Conservation (phyloP, 2,329 filamentous ascomycete genomes). For the Aciculosporium take region DNA sequence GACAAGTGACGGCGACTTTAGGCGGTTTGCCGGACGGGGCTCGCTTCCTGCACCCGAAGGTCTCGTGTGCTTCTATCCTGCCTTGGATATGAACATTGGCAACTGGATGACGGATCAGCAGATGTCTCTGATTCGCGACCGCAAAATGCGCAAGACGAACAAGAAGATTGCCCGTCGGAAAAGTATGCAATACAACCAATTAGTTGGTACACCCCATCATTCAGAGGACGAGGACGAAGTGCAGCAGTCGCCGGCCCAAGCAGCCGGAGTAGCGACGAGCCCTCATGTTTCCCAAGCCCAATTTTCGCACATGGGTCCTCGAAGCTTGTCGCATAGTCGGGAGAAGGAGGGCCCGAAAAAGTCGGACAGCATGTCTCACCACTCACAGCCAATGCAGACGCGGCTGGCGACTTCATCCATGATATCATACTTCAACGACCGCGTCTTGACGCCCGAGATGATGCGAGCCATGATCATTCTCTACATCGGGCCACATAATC, state of each 20-base stretch:
- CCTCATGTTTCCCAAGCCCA: constrained; percentile 27
- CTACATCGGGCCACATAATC: constrained; percentile 86
- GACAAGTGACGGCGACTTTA: constrained; percentile 35
- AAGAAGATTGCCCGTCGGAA: constrained; percentile 67
- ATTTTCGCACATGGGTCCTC: constrained; percentile 34
- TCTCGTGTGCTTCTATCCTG: constrained; percentile 75
- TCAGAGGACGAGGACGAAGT: constrained; percentile 57
- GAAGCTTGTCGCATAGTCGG: constrained; percentile 12
- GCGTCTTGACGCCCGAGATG: constrained; percentile 90
- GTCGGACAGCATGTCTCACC: constrained; percentile 29
- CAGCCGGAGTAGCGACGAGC: constrained; percentile 11
- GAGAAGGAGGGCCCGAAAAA: constrained; percentile 7
- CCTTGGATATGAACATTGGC: constrained; percentile 90
- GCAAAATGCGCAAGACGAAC: constrained; percentile 64
- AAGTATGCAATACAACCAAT: constrained; percentile 72
- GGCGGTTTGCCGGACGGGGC: constrained; percentile 21
- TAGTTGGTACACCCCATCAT: constrained; percentile 70
- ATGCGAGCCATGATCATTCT: constrained; percentile 98
- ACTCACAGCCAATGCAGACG: constrained; percentile 52
- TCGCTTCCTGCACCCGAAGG: constrained; percentile 64
- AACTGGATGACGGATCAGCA: constrained; percentile 99
- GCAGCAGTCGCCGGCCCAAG: constrained; percentile 11
- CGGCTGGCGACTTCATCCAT: constrained; percentile 91
- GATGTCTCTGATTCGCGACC: constrained; percentile 83
- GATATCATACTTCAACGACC: constrained; percentile 96